phyloP scores from a whole-genome alignment of 2,329 filamentous ascomycete genomes.

The Claviceps africana region DNA sequence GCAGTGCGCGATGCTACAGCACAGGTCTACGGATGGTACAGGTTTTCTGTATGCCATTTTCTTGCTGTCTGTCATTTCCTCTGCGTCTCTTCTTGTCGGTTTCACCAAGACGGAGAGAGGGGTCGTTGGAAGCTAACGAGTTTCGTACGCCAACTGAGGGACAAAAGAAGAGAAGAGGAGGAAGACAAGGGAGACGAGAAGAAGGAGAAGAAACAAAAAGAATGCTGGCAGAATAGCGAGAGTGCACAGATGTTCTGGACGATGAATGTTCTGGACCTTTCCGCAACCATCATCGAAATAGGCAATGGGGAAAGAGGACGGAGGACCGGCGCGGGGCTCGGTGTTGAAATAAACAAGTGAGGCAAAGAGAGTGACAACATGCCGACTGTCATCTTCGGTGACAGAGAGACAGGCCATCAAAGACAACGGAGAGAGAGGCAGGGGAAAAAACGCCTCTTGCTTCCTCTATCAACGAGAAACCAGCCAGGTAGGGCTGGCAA shows the following conservation, averaged over 20 bases:
- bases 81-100: neutral
- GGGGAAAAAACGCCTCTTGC: neutral
- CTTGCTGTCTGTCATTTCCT: neutral
- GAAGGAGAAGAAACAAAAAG: too few relatives aligned
- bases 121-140: neutral
- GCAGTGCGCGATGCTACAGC: neutral
- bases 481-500: slow-evolving; percentile 3
- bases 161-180: neutral
- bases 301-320: neutral
- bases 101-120: neutral
- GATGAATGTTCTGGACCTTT: neutral
- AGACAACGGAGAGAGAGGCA: neutral
- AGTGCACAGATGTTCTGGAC: neutral
- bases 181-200: neutral
- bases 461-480: neutral
- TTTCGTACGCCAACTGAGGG: neutral
- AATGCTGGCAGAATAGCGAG: neutral
- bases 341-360: neutral
- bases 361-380: neutral
- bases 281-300: neutral
- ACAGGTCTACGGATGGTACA: neutral
- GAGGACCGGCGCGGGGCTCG: neutral
- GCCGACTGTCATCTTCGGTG: neutral
- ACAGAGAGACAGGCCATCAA: neutral
- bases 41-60: neutral